Evolutionary conservation across 129 eudicot species (phyloP).

Genomic region (Pulicaria dysenterica): DNA sequence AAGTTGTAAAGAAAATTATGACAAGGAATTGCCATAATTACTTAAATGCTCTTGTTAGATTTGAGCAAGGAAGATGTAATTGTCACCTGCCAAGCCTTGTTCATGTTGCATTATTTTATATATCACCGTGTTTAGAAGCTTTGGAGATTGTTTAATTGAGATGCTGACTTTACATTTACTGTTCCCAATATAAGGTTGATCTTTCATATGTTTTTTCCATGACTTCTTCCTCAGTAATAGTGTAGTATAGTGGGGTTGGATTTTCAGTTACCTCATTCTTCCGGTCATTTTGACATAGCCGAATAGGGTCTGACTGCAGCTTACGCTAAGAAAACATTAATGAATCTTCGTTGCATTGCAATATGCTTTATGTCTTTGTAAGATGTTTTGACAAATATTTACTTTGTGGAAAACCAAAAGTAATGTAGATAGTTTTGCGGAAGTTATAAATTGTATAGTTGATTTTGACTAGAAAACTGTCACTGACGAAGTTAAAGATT

Average conservation of each 20-base stretch:
- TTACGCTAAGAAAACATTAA: background rate
- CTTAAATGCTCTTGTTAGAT: background rate
- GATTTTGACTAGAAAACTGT: too few species aligned
- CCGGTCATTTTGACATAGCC: background rate
- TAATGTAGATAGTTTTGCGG: too few species aligned
- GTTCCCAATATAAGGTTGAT: background rate
- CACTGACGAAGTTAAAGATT: too few species aligned
- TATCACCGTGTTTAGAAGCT: slow-evolving; percentile 1
- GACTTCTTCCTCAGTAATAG: background rate
- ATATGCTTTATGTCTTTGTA: too few species aligned
- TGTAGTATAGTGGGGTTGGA: background rate
- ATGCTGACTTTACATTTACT: slow-evolving; percentile 11
- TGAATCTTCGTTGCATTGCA: background rate
- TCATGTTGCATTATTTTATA: background rate
- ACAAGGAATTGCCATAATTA: background rate
- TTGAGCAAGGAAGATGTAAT: too few species aligned
- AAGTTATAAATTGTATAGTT: too few species aligned
- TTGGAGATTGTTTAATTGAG: background rate
- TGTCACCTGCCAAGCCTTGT: background rate
- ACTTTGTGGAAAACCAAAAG: too few species aligned
- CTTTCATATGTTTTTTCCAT: background rate
- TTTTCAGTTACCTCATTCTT: background rate
- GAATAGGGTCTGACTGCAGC: background rate
- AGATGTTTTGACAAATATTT: too few species aligned
- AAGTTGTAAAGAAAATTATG: background rate